Conservation (phyloP, 2,329 filamentous ascomycete species). For the Fusarium algeriense region DNA sequence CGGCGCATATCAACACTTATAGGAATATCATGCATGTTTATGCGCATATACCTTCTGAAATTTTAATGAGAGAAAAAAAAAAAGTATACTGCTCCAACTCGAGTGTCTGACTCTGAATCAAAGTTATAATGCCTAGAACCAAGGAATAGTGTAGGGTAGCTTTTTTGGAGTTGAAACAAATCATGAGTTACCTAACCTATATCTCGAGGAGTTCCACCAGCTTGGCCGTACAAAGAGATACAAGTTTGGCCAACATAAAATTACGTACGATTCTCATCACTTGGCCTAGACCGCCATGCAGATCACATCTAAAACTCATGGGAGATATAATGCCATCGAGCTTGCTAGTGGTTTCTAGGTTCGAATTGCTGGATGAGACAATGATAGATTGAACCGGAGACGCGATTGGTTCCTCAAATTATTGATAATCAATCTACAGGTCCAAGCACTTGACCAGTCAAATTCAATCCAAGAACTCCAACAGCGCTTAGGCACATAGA, state of each 20-base stretch:
- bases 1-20: neutral
- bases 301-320: neutral
- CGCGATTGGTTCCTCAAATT: neutral
- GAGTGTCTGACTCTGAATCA: too few relatives aligned
- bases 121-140: neutral
- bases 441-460: neutral
- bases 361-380: neutral
- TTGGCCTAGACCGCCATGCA: neutral
- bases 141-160: neutral
- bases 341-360: neutral
- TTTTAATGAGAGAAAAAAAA: too few relatives aligned
- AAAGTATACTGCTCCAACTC: neutral
- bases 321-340: neutral
- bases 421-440: neutral
- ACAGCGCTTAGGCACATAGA: neutral
- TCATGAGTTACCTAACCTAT: neutral
- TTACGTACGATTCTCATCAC: neutral
- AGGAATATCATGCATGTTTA: neutral
- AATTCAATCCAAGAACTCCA: too few relatives aligned
- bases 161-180: too few relatives aligned
- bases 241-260: too few relatives aligned
- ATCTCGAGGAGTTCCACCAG: neutral
- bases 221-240: too few relatives aligned
- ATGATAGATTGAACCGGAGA: neutral
- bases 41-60: too few relatives aligned